Conservation (phyloP, 306 rosid genomes). For the Ormosia emarginata region DNA sequence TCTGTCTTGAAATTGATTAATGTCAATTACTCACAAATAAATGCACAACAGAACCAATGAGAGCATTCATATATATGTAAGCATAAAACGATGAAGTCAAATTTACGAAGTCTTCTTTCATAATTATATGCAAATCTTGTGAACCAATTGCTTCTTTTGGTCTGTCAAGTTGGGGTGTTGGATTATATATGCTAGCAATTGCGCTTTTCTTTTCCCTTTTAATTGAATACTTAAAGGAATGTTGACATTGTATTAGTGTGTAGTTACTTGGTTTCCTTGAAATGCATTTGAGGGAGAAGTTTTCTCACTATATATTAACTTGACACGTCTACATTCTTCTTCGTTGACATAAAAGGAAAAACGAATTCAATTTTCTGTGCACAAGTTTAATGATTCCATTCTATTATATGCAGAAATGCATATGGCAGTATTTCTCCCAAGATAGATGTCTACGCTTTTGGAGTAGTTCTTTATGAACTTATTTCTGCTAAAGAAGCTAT, state of each 20-base stretch:
- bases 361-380: background rate
- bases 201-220: background rate
- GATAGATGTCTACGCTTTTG: constrained; percentile 84
- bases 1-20: background rate
- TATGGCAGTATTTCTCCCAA: constrained; percentile 80
- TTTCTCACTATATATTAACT: background rate
- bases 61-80: background rate
- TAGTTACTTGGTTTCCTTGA: background rate
- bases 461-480: constrained; percentile 86
- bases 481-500: constrained; percentile 89
- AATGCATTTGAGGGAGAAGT: background rate
- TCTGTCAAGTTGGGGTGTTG: background rate
- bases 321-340: background rate
- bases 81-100: background rate
- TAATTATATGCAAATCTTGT: background rate
- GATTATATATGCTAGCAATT: background rate
- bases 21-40: background rate
- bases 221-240: background rate
- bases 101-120: background rate
- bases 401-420: constrained; percentile 62
- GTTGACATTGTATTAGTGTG: background rate
- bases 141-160: background rate
- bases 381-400: constrained; percentile 4
- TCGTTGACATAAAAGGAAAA: background rate
- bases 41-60: background rate